Evolutionary conservation across 495 filamentous ascomycete genomes (phyloP).

Genomic region (Tuber aestivum): DNA sequence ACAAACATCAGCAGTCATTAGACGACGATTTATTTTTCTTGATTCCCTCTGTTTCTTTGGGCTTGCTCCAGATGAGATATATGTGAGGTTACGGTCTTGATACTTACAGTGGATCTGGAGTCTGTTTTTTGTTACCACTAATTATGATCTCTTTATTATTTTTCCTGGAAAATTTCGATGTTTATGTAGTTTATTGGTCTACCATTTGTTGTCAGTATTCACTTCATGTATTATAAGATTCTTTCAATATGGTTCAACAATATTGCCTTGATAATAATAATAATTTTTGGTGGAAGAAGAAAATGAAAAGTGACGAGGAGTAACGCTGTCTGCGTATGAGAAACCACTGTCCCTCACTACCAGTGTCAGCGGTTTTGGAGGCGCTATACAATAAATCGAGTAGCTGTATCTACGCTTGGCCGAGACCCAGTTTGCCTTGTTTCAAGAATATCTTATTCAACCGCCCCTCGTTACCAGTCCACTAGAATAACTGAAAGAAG

Average conservation of each 20-base stretch:
- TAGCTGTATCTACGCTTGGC: not conserved
- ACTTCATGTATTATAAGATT: constrained; percentile 4
- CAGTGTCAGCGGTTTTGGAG: not conserved
- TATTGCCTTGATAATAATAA: not conserved
- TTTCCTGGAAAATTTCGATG: not conserved
- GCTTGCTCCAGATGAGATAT: not conserved
- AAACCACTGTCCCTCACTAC: not conserved
- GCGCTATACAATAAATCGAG: not conserved
- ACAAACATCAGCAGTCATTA: not conserved
- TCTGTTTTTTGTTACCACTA: not conserved
- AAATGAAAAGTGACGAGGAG: not conserved
- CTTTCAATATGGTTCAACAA: not conserved
- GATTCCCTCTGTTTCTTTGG: not conserved
- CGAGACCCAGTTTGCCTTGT: no score
- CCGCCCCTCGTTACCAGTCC: not conserved
- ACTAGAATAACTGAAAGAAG: not conserved
- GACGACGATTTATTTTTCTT: not conserved
- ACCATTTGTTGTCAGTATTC: not conserved
- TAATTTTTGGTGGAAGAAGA: not conserved
- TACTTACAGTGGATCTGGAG: not conserved
- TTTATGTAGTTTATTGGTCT: not conserved
- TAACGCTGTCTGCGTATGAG: not conserved
- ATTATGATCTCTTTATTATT: not conserved
- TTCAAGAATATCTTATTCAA: not conserved
- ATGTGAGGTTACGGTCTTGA: not conserved